Evolutionary conservation across 1,284 basidiomycete genomes (phyloP).

Genomic region (Cerioporus squamosus): DNA sequence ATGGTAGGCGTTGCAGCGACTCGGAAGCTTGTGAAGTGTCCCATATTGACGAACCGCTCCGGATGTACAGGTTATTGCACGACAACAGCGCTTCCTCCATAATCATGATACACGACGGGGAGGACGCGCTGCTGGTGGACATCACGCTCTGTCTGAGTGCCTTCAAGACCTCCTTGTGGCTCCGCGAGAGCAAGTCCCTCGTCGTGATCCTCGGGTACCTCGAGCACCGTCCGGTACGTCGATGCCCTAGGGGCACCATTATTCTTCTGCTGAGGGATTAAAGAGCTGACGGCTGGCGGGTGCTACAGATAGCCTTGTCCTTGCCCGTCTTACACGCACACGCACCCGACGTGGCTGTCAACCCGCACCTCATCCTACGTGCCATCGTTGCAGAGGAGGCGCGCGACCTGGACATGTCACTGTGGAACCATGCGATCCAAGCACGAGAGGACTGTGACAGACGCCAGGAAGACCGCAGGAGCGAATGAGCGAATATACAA

Average conservation of each 20-base stretch:
- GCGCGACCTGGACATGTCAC: conserved; percentile 47
- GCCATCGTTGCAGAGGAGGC: conserved; percentile 53
- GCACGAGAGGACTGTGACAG: conserved; percentile 9
- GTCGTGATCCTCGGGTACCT: conserved; percentile 60
- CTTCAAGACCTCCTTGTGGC: conserved; percentile 43
- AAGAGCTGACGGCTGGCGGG: neutral
- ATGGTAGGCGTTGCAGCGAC: conserved; percentile 18
- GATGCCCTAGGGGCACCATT: too few species aligned
- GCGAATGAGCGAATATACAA: neutral
- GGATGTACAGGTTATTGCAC: conserved; percentile 12
- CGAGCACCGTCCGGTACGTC: conserved; percentile 49
- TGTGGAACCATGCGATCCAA: conserved; percentile 47
- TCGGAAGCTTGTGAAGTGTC: neutral
- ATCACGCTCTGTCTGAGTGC: conserved; percentile 51
- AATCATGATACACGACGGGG: conserved; percentile 50
- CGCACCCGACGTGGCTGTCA: conserved; percentile 35
- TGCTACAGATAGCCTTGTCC: conserved; percentile 12
- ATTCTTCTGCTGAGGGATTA: too few species aligned
- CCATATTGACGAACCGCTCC: neutral
- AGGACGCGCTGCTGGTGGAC: conserved; percentile 55
- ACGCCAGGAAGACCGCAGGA: neutral
- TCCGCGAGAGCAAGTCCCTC: conserved; percentile 50
- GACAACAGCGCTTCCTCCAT: conserved; percentile 31
- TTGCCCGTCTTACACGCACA: conserved; percentile 20
- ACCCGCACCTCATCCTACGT: conserved; percentile 47